Evolutionary conservation across 495 filamentous ascomycete species (phyloP), one percentile per base, ranked within the genome.

Genomic region (Penicillium lagena): DNA sequence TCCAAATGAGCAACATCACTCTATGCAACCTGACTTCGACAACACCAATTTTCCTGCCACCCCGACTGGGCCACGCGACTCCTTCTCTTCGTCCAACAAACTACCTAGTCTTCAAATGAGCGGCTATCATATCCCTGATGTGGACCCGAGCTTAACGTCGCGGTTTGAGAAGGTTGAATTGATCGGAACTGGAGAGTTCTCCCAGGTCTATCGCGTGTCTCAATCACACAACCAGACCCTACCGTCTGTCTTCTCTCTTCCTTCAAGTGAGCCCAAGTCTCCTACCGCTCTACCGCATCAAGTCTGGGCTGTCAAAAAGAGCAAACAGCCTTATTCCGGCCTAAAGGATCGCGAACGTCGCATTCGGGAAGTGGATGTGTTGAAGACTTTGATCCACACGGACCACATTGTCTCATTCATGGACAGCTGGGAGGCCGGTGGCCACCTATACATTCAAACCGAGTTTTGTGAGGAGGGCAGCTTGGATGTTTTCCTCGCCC

Each of bases 401-500:
- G 89, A 93, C 54, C 90, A 97, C 61, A 75, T 95, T 31, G 70
- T 98, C 11, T 79, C 85, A 40, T 82, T 90, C 41, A 66, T 88
- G 35, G 80, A 90, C 47, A 81, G 77, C 58, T 98, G 93, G 93
- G 93, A 96, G 59, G 73, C 83, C 30, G 78, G 82, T 42, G 68
- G 71, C 33, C 81, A 88, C 49, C 79, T 98, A 5, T 98, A 95
- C 63, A 97, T 98, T 47, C 90, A 96, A 67, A 97, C 91, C 0
- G 94, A 97, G 50, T 98, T 79, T 57, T 97, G 91, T 58, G 87
- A 94, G 56, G 87, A 94, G 57, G 93, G 93, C 8, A 94, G 86
- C 47, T 66, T 98, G 38, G 86, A 93, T 59, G 65, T 79, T 1
- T 96, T 96, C 59, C 76, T 97, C 9, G 70, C 77, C 9, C 75